phyloP scores from a whole-genome alignment of 2,329 filamentous ascomycete species.

The Neocatenulostroma microsporum region DNA sequence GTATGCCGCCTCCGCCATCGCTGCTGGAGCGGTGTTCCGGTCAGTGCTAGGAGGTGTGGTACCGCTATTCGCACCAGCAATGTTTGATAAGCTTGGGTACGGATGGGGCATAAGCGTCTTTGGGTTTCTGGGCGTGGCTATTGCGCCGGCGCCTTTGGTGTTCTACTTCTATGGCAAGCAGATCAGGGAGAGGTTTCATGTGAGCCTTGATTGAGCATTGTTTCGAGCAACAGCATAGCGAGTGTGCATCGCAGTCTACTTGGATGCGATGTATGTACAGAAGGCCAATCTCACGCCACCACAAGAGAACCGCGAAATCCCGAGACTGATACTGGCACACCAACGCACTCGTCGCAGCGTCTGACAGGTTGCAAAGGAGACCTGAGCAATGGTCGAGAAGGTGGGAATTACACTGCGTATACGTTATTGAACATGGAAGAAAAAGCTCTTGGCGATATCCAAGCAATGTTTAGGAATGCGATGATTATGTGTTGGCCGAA shows the following conservation, averaged over 20 bases:
- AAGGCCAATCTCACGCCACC: no score
- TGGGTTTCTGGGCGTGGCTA: constrained; percentile 37
- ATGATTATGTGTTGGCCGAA: no score
- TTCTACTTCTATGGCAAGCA: constrained; percentile 43
- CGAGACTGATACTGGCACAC: no score
- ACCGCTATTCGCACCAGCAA: constrained; percentile 37
- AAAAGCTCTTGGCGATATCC: no score
- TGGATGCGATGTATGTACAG: neutral
- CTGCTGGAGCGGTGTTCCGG: constrained; percentile 43
- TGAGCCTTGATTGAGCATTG: constrained; percentile 7
- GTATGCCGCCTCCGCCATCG: constrained; percentile 45
- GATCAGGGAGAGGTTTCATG: constrained; percentile 38
- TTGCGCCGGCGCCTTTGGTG: constrained; percentile 43
- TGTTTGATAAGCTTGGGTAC: constrained; percentile 41
- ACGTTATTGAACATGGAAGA: no score
- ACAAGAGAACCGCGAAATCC: no score
- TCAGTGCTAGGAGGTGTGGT: constrained; percentile 41
- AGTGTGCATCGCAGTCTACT: neutral
- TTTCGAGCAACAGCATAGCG: neutral
- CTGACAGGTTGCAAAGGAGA: no score
- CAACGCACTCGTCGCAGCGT: no score
- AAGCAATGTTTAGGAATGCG: no score
- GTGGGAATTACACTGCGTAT: no score
- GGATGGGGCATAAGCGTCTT: constrained; percentile 46
- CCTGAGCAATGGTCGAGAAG: no score